Conservation (phyloP, 2,329 filamentous ascomycete species). For the Colletotrichum sp. region DNA sequence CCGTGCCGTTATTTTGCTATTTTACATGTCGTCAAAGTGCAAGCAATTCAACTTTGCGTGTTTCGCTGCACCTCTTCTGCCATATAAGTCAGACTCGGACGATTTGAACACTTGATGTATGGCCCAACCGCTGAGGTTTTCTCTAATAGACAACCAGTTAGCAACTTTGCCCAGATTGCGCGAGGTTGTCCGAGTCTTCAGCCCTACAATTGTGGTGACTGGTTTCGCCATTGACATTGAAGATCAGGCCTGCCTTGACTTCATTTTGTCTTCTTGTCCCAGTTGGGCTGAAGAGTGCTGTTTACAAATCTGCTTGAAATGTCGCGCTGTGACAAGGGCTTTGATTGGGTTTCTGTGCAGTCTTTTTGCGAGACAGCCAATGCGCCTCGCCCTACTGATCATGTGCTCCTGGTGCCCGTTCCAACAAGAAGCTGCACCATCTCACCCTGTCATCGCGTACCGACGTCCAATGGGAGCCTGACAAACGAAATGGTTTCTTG, state of each 20-base stretch:
- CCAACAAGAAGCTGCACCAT: not conserved
- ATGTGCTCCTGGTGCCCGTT: not conserved
- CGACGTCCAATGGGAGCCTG: not conserved
- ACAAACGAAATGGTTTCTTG: not conserved
- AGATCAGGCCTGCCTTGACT: not conserved
- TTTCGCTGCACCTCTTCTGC: not conserved
- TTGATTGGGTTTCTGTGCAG: not conserved
- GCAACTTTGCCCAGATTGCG: not conserved
- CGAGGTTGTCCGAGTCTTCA: not conserved
- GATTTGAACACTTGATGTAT: not conserved
- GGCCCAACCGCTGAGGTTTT: not conserved
- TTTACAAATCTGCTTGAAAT: not conserved
- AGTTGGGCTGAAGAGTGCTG: not conserved
- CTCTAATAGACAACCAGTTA: not conserved
- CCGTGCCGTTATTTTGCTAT: not conserved
- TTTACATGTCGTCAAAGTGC: not conserved
- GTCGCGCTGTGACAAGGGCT: not conserved
- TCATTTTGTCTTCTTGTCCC: not conserved
- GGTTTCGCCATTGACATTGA: not conserved
- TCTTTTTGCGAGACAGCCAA: not conserved
- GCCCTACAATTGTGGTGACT: not conserved
- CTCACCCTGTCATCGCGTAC: not conserved
- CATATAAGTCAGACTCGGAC: not conserved
- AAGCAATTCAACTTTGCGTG: not conserved
- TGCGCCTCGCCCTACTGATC: not conserved